phyloP scores from a whole-genome alignment of 768 basidiomycete species.

The Auriscalpium orientale region DNA sequence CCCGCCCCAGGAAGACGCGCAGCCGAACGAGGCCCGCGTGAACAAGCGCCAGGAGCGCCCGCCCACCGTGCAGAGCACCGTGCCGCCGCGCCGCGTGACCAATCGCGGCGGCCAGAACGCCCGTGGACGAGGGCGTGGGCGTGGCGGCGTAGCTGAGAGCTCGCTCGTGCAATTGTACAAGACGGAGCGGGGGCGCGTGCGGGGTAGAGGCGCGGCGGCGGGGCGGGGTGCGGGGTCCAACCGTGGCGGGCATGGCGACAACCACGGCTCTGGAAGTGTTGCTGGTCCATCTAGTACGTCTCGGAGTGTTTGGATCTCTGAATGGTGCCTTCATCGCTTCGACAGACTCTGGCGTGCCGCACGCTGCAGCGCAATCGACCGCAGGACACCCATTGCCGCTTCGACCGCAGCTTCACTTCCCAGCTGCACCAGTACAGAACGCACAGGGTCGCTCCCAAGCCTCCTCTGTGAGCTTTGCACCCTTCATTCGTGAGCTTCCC shows the following conservation, averaged over 20 bases:
- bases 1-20: conserved; percentile 9
- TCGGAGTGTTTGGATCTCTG: background rate
- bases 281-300: background rate
- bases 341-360: too few relatives aligned
- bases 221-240: too few relatives aligned
- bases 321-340: too few relatives aligned
- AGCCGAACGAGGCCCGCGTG: conserved; percentile 10
- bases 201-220: too few relatives aligned
- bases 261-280: background rate
- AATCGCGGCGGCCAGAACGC: background rate
- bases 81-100: background rate
- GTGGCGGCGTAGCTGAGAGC: background rate
- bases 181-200: background rate
- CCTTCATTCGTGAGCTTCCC: too few relatives aligned
- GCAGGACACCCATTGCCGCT: too few relatives aligned
- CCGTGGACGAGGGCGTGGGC: background rate
- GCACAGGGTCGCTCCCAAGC: too few relatives aligned
- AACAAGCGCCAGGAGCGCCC: conserved; percentile 4
- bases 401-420: too few relatives aligned
- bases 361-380: too few relatives aligned
- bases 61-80: conserved; percentile 2
- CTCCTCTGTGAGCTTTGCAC: too few relatives aligned
- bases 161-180: background rate
- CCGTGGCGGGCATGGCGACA: background rate
- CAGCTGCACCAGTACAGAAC: too few relatives aligned